Base-by-base conservation (phyloP, 2,329 filamentous ascomycete species). In the Neospermospora avenae region DNA sequence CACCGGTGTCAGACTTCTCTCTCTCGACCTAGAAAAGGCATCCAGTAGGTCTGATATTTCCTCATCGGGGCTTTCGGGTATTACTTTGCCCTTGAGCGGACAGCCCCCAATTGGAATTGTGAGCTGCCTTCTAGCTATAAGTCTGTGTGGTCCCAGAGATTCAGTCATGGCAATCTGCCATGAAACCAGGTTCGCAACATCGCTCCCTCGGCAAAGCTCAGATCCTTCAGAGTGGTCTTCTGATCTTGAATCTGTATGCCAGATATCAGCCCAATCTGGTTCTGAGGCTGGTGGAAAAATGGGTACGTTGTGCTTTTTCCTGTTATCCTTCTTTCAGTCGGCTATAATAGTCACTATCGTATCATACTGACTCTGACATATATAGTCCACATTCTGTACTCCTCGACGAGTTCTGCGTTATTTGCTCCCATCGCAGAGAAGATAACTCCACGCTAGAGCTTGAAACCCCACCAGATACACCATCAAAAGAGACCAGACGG, bases 251-350 rank as follows among this genome's bases (percentile, higher is more conserved):
- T 35, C 20, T 56, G 31, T 25, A 54, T 61, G 54, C 53, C 49
- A 22, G 57, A 55, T 35, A 44, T 10, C 5, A 31, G 16, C 39
- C 28, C 24, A 20, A 54, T 20, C 42, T 55, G 57, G 57, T 59
- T 37, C 44, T 55, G 57, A 18, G 52, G 52, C 3, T 56, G 52
- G 58, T 60, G 58, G 25, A 28, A 22, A 55, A 42, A 60, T 31
- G 44, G 58, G 58, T 60, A 53, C 8, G 53, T 48, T 20, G 37
- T 35, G 16, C 31, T 42, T 35, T 35, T n/a, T 45, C n/a, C 24
- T 37, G 1, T 10, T 24, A 28, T 2, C 18, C 13, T 37, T 24
- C 16, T 5, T 13, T 2, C 28, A 51, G 16, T 51, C 31, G 22
- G 34, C 5, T 4, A 20, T 11, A 7, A 11, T 5, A 16, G 3